Evolutionary conservation across 495 filamentous ascomycete species (phyloP).

Genomic region (Pyrenula massariospora): DNA sequence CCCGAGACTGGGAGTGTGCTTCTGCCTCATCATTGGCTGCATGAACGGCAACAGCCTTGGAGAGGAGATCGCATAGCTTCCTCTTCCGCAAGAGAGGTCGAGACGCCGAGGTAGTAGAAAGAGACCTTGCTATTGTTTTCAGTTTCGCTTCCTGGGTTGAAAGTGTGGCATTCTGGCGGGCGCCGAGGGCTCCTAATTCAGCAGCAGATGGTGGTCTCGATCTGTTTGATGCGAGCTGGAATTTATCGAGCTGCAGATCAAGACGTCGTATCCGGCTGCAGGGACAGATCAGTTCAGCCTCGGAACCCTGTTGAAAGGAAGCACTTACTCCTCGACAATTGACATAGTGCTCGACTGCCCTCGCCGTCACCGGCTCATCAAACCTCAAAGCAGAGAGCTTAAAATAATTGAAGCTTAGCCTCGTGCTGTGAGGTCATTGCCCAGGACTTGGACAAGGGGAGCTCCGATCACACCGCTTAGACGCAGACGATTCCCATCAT

Average conservation of each 20-base stretch:
- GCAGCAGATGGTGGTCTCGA: conserved; percentile 3
- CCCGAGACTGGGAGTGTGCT: conserved; percentile 15
- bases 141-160: conserved; percentile 23
- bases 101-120: conserved; percentile 55
- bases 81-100: conserved; percentile 35
- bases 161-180: conserved; percentile 11
- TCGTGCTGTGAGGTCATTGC: not conserved
- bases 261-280: conserved; percentile 41
- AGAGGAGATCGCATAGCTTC: conserved; percentile 46
- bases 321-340: not conserved
- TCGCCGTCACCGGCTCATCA: not conserved
- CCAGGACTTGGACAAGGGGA: no score
- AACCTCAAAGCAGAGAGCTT: no score
- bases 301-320: not conserved
- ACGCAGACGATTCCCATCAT: no score
- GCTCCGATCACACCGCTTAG: no score
- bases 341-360: not conserved
- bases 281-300: not conserved
- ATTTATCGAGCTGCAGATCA: conserved; percentile 67
- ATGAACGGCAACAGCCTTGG: conserved; percentile 35
- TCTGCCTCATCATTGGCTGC: conserved; percentile 12
- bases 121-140: conserved; percentile 49
- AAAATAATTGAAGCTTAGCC: no score
- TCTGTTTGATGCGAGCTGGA: conserved; percentile 36
- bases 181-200: conserved; percentile 7